phyloP scores from a whole-genome alignment of 169 alveolate species.

The Cryptosporidium baileyi region DNA sequence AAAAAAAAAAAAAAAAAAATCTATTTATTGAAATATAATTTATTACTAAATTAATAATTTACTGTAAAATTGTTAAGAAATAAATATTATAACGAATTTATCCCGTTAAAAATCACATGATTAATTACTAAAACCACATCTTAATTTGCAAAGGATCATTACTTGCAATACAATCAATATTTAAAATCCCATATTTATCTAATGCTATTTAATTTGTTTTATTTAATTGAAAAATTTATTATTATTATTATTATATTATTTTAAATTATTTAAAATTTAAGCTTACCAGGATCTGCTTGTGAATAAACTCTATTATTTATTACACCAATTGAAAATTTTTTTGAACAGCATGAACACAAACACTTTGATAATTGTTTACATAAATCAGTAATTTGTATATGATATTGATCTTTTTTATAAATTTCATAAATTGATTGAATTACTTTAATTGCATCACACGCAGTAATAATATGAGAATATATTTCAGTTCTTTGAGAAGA shows the following conservation, averaged over 20 bases:
- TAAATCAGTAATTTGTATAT: not conserved
- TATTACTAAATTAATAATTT: too few species aligned
- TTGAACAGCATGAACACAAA: slow-evolving; percentile 22
- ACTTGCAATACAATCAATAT: slow-evolving; percentile 1
- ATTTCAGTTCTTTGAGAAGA: slow-evolving; percentile 56
- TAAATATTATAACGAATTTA: too few species aligned
- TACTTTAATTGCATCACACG: slow-evolving; percentile 12
- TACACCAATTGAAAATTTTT: slow-evolving; percentile 13
- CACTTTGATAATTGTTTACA: not conserved
- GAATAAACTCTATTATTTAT: slow-evolving; percentile 19
- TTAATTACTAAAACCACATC: slow-evolving; percentile 57
- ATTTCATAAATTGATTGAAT: not conserved
- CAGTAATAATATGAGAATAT: slow-evolving; percentile 50
- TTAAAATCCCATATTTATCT: slow-evolving; percentile 43
- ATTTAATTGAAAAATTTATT: not conserved
- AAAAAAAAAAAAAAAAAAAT: too few species aligned
- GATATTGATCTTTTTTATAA: not conserved
- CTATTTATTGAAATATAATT: too few species aligned
- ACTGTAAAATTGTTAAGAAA: too few species aligned
- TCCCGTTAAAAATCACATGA: too few species aligned
- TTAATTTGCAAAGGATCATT: slow-evolving; percentile 22
- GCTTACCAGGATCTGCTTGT: slow-evolving; percentile 62
- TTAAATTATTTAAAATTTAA: not conserved
- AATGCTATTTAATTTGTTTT: not conserved
- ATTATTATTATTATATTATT: not conserved